Percentiles rank a stretch among this genome's conserved stretches.
Conservation (phyloP, 2,329 filamentous ascomycete species). For the Thelonectria discophora region DNA sequence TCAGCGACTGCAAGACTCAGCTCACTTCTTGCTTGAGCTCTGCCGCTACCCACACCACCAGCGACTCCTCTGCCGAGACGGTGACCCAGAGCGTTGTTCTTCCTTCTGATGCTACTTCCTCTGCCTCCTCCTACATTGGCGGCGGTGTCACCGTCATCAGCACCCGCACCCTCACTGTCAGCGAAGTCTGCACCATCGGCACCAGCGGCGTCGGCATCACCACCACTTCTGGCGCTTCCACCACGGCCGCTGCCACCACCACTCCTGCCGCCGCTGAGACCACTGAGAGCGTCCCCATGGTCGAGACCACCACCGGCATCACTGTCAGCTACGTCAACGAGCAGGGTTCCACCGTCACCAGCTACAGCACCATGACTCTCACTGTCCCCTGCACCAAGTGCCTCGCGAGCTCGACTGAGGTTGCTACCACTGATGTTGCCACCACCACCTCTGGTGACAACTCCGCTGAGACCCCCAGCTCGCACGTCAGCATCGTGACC, state of each 20-base stretch:
- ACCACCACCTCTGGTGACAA: not conserved
- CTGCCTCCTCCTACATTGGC: conserved; percentile 30
- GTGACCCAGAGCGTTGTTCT: conserved; percentile 40
- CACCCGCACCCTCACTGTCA: conserved; percentile 40
- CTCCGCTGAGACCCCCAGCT: not conserved
- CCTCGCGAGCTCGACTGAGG: conserved; percentile 6
- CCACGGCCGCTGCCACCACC: conserved; percentile 23
- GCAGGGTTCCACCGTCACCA: conserved; percentile 23
- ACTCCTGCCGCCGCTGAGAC: conserved; percentile 22
- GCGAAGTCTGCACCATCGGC: conserved; percentile 39
- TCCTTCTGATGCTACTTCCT: conserved; percentile 36
- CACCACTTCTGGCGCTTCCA: conserved; percentile 25
- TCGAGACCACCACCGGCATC: conserved; percentile 28
- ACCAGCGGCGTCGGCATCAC: conserved; percentile 35
- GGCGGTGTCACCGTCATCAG: conserved; percentile 37
- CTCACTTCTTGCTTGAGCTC: conserved; percentile 37
- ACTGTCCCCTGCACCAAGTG: conserved; percentile 25
- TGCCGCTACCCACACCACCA: conserved; percentile 36
- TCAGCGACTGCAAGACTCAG: conserved; percentile 39
- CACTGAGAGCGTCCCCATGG: conserved; percentile 28
- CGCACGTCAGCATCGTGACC: conserved; percentile 24
- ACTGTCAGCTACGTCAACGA: conserved; percentile 24
- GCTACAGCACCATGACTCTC: conserved; percentile 22
- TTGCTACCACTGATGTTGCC: conserved; percentile 8
- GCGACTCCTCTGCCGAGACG: conserved; percentile 29